Conservation (phyloP, 495 filamentous ascomycete genomes). For the Neurospora sp. region DNA sequence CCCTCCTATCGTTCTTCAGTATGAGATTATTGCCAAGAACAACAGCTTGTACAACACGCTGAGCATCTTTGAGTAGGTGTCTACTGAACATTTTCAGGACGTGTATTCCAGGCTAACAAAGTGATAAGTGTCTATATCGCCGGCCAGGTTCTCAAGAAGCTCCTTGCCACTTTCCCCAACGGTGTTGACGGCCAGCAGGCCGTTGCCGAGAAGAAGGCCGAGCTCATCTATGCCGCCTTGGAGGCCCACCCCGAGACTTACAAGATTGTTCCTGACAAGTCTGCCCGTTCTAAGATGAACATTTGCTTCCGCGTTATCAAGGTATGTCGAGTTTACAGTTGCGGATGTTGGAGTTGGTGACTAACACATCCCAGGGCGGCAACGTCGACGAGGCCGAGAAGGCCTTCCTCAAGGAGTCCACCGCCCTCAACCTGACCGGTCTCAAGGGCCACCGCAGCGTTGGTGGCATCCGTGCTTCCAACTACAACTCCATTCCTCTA, state of each 20-base stretch:
- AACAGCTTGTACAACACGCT: slow-evolving; percentile 92
- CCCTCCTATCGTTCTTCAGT: slow-evolving; percentile 68
- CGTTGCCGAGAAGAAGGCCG: slow-evolving; percentile 59
- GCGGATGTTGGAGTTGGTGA: not conserved
- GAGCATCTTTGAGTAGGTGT: slow-evolving; percentile 62
- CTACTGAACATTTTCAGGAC: too few relatives aligned
- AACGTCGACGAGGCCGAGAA: slow-evolving; percentile 57
- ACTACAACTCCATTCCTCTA: slow-evolving; percentile 55
- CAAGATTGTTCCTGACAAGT: slow-evolving; percentile 61
- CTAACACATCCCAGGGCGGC: slow-evolving; percentile 29
- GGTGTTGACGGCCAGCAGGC: slow-evolving; percentile 65
- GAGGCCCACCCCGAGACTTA: slow-evolving; percentile 63
- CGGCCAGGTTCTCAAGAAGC: slow-evolving; percentile 65
- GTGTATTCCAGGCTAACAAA: not conserved
- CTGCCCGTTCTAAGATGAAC: slow-evolving; percentile 77
- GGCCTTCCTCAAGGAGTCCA: slow-evolving; percentile 63
- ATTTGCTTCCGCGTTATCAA: slow-evolving; percentile 71
- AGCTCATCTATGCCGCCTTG: slow-evolving; percentile 61
- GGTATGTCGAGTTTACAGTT: slow-evolving; percentile 13
- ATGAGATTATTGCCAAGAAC: slow-evolving; percentile 71
- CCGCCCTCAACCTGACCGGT: slow-evolving; percentile 51
- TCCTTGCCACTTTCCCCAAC: slow-evolving; percentile 48
- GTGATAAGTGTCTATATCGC: slow-evolving; percentile 68
- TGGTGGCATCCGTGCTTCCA: slow-evolving; percentile 55
- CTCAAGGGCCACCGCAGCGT: slow-evolving; percentile 78